phyloP scores from a whole-genome alignment of 2,329 filamentous ascomycete species.

The Aureobasidium mangrovei region DNA sequence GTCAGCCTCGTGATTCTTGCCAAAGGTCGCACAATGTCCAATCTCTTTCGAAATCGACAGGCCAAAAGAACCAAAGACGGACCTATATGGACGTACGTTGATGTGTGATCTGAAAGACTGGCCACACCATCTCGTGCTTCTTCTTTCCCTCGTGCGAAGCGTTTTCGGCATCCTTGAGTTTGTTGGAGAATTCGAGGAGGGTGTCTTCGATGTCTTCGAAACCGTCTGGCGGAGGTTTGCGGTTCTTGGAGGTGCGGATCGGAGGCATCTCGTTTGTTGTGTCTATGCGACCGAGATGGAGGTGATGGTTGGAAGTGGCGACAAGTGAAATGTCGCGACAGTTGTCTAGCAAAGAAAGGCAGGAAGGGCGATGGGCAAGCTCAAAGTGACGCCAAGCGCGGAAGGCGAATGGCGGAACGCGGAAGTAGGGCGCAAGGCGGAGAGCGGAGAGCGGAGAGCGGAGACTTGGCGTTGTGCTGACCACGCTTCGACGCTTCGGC shows the following conservation, averaged over 20 bases:
- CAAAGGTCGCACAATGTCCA: background rate
- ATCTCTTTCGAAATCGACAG: background rate
- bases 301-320: background rate
- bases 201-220: slow-evolving; percentile 85
- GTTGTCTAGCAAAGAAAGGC: background rate
- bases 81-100: slow-evolving; percentile 52
- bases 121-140: slow-evolving; percentile 92
- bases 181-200: slow-evolving; percentile 75
- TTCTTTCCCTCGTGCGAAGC: slow-evolving; percentile 67
- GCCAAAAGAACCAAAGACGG: slow-evolving; percentile 16
- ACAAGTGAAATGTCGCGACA: background rate
- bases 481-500: too few species aligned
- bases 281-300: background rate
- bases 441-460: too few species aligned
- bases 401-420: background rate
- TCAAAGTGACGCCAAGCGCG: background rate
- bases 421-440: background rate
- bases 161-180: slow-evolving; percentile 94
- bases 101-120: slow-evolving; percentile 94
- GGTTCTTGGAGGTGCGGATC: slow-evolving; percentile 64
- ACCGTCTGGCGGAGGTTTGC: slow-evolving; percentile 75
- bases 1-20: slow-evolving; percentile 18
- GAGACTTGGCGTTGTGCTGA: too few species aligned
- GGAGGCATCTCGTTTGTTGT: slow-evolving; percentile 53
- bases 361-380: background rate